These are phyloP conservation scores for Lomentospora prolificans DNA, from an alignment of 2,329 filamentous ascomycete species.

Conservation along the genomic window DNA sequence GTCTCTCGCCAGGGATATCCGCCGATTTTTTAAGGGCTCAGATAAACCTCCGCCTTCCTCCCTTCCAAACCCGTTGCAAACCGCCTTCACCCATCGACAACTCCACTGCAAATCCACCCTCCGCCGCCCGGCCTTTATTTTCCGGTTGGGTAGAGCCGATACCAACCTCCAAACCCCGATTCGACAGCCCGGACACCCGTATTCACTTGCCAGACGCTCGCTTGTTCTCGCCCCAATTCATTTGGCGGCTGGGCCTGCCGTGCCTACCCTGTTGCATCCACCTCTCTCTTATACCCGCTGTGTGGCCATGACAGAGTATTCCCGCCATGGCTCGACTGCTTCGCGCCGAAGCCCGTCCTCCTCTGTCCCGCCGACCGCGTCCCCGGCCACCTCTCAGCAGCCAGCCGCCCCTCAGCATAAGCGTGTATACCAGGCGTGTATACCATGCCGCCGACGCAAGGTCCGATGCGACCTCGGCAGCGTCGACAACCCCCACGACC, in stretches of 20 bases:
- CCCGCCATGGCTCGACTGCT: constrained; percentile 4
- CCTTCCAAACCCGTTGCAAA: constrained; percentile 12
- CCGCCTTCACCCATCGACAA: constrained; percentile 9
- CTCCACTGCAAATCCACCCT: background rate
- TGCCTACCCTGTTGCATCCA: background rate
- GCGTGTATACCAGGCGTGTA: constrained; percentile 54
- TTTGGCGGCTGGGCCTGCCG: background rate
- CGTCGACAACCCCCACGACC: constrained; percentile 89
- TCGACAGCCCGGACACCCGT: background rate
- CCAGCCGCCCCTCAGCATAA: constrained; percentile 35
- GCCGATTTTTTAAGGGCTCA: background rate
- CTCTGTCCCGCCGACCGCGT: background rate
- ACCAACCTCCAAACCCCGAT: constrained; percentile 3
- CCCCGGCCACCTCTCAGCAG: constrained; percentile 5
- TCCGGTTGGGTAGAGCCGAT: background rate
- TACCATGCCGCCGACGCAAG: constrained; percentile 51
- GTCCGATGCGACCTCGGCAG: constrained; percentile 56
- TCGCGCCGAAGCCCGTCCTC: constrained; percentile 1
- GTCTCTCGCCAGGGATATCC: background rate
- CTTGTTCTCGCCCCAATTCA: background rate
- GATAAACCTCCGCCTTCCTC: constrained; percentile 4
- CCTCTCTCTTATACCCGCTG: background rate
- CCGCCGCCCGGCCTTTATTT: background rate
- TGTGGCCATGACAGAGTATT: background rate
- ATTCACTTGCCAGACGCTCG: background rate